Evolutionary conservation across 2,329 filamentous ascomycete species (phyloP).

Genomic region (Cordyceps militaris): DNA sequence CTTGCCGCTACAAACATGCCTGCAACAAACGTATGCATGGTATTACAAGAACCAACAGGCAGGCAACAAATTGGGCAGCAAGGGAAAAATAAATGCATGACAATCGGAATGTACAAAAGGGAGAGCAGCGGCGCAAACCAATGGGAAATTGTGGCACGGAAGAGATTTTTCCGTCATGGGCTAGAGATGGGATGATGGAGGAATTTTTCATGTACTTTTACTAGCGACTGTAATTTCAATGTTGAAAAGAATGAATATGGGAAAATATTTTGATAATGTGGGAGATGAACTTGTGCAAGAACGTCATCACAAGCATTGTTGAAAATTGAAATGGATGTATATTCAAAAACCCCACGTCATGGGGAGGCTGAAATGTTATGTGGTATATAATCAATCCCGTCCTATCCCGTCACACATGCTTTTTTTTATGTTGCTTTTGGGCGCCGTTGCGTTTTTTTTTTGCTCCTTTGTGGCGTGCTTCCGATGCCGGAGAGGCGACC

Average conservation of each 20-base stretch:
- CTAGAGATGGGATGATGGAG: neutral
- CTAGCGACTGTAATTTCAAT: neutral
- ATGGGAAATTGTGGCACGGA: neutral
- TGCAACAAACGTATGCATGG: neutral
- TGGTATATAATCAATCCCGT: constrained; percentile 5
- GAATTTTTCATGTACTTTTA: neutral
- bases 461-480: neutral
- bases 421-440: neutral
- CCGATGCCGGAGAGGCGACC: constrained; percentile 4
- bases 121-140: neutral
- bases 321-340: neutral
- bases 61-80: too few species aligned
- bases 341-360: constrained; percentile 1
- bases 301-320: neutral
- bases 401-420: neutral
- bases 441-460: neutral
- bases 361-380: neutral
- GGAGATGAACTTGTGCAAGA: neutral
- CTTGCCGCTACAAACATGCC: neutral
- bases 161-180: neutral
- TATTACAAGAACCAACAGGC: neutral
- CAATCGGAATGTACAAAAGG: neutral
- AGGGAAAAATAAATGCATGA: neutral
- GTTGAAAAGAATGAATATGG: neutral
- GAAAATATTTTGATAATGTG: neutral